These are phyloP conservation scores for Pseudocercospora macadamiae DNA, from an alignment of 2,329 filamentous ascomycete species.

Conservation along the genomic window DNA sequence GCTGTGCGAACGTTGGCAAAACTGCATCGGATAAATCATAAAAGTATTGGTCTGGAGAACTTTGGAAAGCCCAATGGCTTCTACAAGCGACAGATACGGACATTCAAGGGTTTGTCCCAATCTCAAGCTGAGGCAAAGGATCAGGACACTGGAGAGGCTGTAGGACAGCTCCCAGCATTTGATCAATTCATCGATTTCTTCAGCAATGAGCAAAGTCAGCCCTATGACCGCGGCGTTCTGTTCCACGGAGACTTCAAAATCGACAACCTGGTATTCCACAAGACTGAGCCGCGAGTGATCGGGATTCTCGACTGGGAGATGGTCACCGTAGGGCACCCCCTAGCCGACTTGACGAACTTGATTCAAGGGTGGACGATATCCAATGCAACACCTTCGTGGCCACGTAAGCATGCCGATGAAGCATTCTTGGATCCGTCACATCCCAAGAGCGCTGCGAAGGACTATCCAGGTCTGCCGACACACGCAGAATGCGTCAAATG, in stretches of 20 bases:
- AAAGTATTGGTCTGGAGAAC: slow-evolving; percentile 66
- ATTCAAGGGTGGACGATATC: slow-evolving; percentile 33
- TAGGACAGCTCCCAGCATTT: slow-evolving; percentile 84
- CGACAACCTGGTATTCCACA: slow-evolving; percentile 70
- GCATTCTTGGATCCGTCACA: slow-evolving; percentile 29
- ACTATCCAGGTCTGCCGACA: slow-evolving; percentile 64
- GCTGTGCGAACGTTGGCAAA: slow-evolving; percentile 81
- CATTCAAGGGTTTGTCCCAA: slow-evolving; percentile 75
- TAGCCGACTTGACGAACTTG: slow-evolving; percentile 90
- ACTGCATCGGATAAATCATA: slow-evolving; percentile 75
- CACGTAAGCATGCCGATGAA: slow-evolving; percentile 30
- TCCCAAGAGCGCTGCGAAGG: slow-evolving; percentile 20
- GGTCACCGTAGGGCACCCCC: slow-evolving; percentile 94
- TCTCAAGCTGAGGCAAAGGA: slow-evolving; percentile 77
- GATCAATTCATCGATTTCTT: slow-evolving; percentile 81
- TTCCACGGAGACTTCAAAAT: slow-evolving; percentile 97
- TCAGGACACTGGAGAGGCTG: slow-evolving; percentile 72
- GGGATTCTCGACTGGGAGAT: slow-evolving; percentile 98
- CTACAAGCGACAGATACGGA: slow-evolving; percentile 82
- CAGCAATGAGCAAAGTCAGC: slow-evolving; percentile 67
- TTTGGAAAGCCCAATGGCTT: slow-evolving; percentile 79
- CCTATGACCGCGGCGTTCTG: slow-evolving; percentile 74
- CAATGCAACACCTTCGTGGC: slow-evolving; percentile 31
- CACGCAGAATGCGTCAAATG: slow-evolving; percentile 62
- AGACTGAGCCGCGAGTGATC: slow-evolving; percentile 83